Percentiles rank a stretch among this genome's conserved stretches.
Conservation (phyloP, 345 rosid species). For the Lepidium didymum region DNA sequence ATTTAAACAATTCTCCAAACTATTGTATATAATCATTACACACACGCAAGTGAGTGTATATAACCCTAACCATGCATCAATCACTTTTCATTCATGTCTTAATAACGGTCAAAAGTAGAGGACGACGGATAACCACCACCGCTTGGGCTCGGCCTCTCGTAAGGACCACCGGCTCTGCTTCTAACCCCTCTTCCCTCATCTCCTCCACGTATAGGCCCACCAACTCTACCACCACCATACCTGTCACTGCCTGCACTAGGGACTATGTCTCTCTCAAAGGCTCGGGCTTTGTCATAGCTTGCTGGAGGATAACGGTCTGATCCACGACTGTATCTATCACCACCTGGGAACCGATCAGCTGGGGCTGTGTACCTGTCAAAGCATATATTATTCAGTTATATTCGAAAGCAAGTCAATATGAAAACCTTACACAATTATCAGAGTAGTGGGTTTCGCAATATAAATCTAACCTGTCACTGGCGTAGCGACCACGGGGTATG, state of each 20-base stretch:
- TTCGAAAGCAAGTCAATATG: neutral
- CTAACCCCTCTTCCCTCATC: conserved; percentile 67
- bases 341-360: conserved; percentile 63
- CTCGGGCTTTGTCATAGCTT: conserved; percentile 65
- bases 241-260: conserved; percentile 59
- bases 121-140: conserved; percentile 37
- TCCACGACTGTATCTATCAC: conserved; percentile 58
- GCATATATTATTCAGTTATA: neutral
- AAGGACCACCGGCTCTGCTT: conserved; percentile 66
- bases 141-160: conserved; percentile 66
- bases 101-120: conserved; percentile 76
- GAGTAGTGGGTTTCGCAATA: neutral
- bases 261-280: conserved; percentile 63
- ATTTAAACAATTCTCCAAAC: neutral
- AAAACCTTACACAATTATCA: neutral
- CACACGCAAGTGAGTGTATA: neutral
- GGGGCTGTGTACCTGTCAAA: conserved; percentile 56
- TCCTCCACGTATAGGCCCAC: conserved; percentile 61
- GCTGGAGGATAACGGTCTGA: conserved; percentile 68
- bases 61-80: conserved; percentile 13
- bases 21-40: conserved; percentile 8
- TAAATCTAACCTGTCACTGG: conserved; percentile 55
- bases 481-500: conserved; percentile 65
- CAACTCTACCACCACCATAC: conserved; percentile 43
- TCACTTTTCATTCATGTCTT: neutral